phyloP scores from a whole-genome alignment of 441 rosid species.

The Pelargonium citronellum region DNA sequence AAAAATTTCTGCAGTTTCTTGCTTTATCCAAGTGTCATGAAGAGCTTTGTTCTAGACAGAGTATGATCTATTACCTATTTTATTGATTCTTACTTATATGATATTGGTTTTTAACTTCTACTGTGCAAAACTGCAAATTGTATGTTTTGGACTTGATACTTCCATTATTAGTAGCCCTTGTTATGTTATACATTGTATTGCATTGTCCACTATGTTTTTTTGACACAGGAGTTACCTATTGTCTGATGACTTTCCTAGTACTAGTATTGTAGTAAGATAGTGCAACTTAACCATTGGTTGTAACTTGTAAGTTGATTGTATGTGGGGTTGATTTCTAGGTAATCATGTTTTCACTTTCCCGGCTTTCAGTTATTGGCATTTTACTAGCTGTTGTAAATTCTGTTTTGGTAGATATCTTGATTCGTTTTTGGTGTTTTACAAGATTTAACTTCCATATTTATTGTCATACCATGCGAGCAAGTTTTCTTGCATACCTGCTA shows the following conservation, averaged over 20 bases:
- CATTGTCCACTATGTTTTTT: not conserved
- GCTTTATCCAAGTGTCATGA: slow-evolving; percentile 96
- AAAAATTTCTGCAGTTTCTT: slow-evolving; percentile 81
- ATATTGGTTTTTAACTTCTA: not conserved
- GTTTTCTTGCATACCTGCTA: not conserved
- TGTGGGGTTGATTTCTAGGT: slow-evolving; percentile 1
- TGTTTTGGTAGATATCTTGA: not conserved
- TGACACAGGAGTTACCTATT: slow-evolving; percentile 1
- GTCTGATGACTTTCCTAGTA: slow-evolving; percentile 12
- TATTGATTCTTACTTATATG: slow-evolving; percentile 14
- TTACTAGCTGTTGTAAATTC: not conserved
- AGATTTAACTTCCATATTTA: not conserved
- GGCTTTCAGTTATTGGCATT: not conserved
- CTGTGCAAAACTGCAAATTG: not conserved
- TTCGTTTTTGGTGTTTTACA: not conserved
- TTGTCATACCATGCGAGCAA: not conserved
- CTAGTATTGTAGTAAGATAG: not conserved
- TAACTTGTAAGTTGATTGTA: not conserved
- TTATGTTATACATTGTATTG: not conserved
- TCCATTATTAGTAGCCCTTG: not conserved
- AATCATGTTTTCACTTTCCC: not conserved
- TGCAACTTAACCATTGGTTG: not conserved
- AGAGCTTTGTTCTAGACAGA: slow-evolving; percentile 75
- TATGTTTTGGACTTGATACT: not conserved
- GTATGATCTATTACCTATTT: slow-evolving; percentile 38